Percentiles rank a stretch among this genome's conserved stretches.
Conservation (phyloP, 495 filamentous ascomycete species). For the Aspergillus cavernicola region DNA sequence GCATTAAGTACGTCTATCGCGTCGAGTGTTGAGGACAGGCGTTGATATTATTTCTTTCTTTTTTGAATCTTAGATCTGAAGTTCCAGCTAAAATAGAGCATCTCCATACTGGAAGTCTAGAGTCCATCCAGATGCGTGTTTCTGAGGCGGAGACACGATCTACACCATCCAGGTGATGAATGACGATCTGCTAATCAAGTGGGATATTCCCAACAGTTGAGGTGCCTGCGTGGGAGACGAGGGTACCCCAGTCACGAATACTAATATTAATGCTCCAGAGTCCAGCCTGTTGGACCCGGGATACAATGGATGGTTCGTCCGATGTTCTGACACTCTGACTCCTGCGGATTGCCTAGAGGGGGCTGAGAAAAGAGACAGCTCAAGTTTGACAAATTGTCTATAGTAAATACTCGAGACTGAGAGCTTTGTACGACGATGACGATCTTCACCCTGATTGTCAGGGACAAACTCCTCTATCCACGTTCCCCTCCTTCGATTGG, state of each 20-base stretch:
- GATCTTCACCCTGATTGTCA: slow-evolving; percentile 3
- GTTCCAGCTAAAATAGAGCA: neutral
- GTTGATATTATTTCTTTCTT: slow-evolving; percentile 3
- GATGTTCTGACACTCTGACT: neutral
- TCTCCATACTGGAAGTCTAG: no score
- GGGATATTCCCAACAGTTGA: slow-evolving; percentile 6
- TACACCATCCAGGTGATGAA: slow-evolving; percentile 12
- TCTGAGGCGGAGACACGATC: no score
- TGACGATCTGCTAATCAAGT: slow-evolving; percentile 5
- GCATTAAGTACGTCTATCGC: neutral
- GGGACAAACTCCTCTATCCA: slow-evolving; percentile 1
- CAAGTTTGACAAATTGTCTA: no score
- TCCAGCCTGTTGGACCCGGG: no score
- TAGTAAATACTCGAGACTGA: no score
- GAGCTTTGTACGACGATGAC: neutral
- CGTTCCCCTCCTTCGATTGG: slow-evolving; percentile 9
- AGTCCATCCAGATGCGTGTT: no score
- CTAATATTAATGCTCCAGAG: neutral
- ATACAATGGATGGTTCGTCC: neutral
- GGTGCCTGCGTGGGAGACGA: slow-evolving; percentile 25
- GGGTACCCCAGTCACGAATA: slow-evolving; percentile 19
- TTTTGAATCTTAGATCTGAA: slow-evolving; percentile 2
- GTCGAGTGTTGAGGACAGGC: no score
- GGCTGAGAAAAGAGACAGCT: neutral
- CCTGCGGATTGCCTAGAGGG: neutral